These are phyloP conservation scores for Skeletonema menzelii DNA, from an alignment of 108 stramenopile species.

Conservation along the genomic window DNA sequence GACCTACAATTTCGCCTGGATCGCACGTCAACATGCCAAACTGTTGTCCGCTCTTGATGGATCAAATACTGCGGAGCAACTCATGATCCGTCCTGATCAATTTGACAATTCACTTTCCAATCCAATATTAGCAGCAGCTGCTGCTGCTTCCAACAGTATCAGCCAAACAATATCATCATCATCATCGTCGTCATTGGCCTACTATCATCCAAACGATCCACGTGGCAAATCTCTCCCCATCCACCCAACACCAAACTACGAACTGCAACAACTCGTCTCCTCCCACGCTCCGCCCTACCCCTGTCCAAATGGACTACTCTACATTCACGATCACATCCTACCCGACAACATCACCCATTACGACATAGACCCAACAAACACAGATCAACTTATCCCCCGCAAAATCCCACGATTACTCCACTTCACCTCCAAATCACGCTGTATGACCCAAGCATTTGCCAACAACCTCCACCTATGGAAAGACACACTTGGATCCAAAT, in stretches of 20 bases:
- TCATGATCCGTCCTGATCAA: not conserved
- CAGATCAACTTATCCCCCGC: slow-evolving; percentile 3
- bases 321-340: slow-evolving; percentile 16
- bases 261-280: slow-evolving; percentile 11
- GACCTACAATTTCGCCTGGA: slow-evolving; percentile 3
- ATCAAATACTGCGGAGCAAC: not conserved
- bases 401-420: slow-evolving; percentile 63
- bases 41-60: not conserved
- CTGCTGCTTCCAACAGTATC: too few relatives aligned
- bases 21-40: not conserved
- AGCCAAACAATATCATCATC: not conserved
- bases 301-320: slow-evolving; percentile 11
- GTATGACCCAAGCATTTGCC: slow-evolving; percentile 37
- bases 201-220: slow-evolving; percentile 8
- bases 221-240: not conserved
- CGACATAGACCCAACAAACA: not conserved
- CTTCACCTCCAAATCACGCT: slow-evolving; percentile 58
- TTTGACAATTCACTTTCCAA: not conserved
- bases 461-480: slow-evolving; percentile 50
- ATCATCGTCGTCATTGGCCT: not conserved
- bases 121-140: not conserved
- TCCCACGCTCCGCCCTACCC: not conserved
- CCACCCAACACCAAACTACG: slow-evolving; percentile 6
- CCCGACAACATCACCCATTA: slow-evolving; percentile 7
- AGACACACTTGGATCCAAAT: slow-evolving; percentile 24